Conservation (phyloP, 805 yeast genomes). For the Ascoidea rubescens region DNA sequence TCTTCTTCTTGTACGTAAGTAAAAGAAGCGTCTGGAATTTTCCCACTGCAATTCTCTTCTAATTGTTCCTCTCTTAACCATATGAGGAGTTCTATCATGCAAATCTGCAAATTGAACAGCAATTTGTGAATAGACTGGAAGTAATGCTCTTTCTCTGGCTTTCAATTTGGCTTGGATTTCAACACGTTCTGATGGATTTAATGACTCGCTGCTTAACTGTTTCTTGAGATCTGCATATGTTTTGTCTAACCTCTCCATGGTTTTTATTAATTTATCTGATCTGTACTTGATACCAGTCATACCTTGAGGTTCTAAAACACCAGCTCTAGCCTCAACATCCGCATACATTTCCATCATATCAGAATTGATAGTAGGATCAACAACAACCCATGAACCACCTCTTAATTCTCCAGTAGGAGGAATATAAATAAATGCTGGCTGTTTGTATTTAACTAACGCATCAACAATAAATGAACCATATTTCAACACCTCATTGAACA, state of each 20-base stretch:
- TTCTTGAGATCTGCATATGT: slow-evolving; percentile 55
- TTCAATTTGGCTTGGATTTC: slow-evolving; percentile 49
- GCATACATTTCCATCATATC: slow-evolving; percentile 99
- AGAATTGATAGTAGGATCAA: slow-evolving; percentile 92
- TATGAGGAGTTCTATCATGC: slow-evolving; percentile 95
- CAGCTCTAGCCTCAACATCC: slow-evolving; percentile 88
- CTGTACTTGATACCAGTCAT: slow-evolving; percentile 98
- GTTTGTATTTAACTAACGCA: slow-evolving; percentile 89
- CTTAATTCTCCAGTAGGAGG: slow-evolving; percentile 98
- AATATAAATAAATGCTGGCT: slow-evolving; percentile 92
- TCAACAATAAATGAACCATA: slow-evolving; percentile 96
- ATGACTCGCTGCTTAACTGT: slow-evolving; percentile 34
- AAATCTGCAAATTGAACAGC: slow-evolving; percentile 95
- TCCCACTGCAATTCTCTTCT: slow-evolving; percentile 76
- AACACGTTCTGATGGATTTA: slow-evolving; percentile 53
- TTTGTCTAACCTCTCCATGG: slow-evolving; percentile 82
- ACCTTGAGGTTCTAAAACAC: slow-evolving; percentile 98
- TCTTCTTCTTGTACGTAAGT: slow-evolving; percentile 98
- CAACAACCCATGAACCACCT: slow-evolving; percentile 99
- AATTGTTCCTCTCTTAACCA: slow-evolving; percentile 89
- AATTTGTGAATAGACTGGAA: slow-evolving; percentile 85
- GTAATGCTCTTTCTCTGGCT: slow-evolving; percentile 64
- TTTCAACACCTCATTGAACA: slow-evolving; percentile 96
- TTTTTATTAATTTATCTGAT: slow-evolving; percentile 78
- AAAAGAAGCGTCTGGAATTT: slow-evolving; percentile 87